These are phyloP conservation scores for Sporothrix brasiliensis DNA, from an alignment of 2,329 filamentous ascomycete species.

Conservation along the genomic window DNA sequence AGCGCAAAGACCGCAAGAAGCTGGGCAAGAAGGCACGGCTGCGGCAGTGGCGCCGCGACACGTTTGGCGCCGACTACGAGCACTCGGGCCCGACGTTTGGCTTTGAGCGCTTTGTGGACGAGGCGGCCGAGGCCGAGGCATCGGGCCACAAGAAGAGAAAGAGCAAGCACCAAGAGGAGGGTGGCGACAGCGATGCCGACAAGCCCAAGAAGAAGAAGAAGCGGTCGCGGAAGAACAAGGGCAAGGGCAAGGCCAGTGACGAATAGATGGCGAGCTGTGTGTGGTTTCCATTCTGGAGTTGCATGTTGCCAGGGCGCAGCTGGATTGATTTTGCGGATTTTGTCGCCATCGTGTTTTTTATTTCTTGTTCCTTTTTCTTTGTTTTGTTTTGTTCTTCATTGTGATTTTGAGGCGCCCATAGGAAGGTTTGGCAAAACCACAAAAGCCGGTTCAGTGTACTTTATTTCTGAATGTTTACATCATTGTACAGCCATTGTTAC, in stretches of 20 bases:
- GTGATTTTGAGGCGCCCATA: constrained; percentile 18
- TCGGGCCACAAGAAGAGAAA: constrained; percentile 41
- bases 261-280: neutral
- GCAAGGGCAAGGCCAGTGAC: constrained; percentile 29
- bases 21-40: constrained; percentile 91
- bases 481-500: neutral
- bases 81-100: constrained; percentile 60
- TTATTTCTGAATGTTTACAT: neutral
- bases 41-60: constrained; percentile 76
- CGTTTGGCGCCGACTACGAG: constrained; percentile 63
- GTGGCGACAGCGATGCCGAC: constrained; percentile 2
- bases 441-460: constrained; percentile 22
- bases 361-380: neutral
- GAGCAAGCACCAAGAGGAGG: constrained; percentile 41
- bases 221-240: constrained; percentile 50
- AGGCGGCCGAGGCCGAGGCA: constrained; percentile 36
- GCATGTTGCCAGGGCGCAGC: neutral
- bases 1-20: constrained; percentile 82
- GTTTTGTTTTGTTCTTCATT: neutral
- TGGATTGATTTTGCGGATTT: neutral
- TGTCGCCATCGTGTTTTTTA: neutral
- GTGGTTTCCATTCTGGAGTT: neutral
- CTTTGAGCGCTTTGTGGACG: constrained; percentile 48
- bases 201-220: constrained; percentile 51
- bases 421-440: constrained; percentile 29